Evolutionary conservation across 768 basidiomycete species (phyloP), one percentile per base, ranked within the genome.

Genomic region (Boletus subcaerulescens): DNA sequence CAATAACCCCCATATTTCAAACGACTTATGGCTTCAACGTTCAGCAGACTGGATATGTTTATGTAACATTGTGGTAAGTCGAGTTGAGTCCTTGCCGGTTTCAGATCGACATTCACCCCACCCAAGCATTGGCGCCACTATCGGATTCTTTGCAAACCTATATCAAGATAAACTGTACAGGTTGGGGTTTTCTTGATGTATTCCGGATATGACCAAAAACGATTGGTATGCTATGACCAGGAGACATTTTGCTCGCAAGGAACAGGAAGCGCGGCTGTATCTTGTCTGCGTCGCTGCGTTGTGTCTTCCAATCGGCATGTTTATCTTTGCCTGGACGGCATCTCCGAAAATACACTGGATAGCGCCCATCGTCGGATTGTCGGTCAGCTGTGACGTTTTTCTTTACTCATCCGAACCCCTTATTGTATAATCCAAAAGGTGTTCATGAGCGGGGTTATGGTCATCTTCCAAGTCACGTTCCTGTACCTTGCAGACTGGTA

Each of bases 311-410:
- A 56, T 74, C 1, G 78, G 78, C 29, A 83, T 87, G 77, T 82
- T 88, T 66, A 80, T 89, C 15, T 89, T 84, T 60, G 87, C 84
- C 0, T 89, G 85, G 82, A 82, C 84, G 20, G 79, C 82, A 15
- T 82, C 77, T 52, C 61, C 78, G 0, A 61, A 57, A 3, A 74
- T 88, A 14, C 81, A 77, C 48, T 90, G 88, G 87, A 80, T 85
- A 14, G 81, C n/a, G 3, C 62, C 68, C 2, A 20, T 58, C 11
- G 39, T 60, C 14, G 65, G 63, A 51, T 14, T 68, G 33, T 58
- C 63, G 58, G 66, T 69, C 8, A 46, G 63, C 18, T 24, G 6
- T 10, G 17, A 8, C 45, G 45, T 39, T 10, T 8, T 38, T 29
- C 14, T 39, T 17, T 17, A 8, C 17, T 38, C 2, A 10, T 26